Percentiles rank a stretch among this genome's conserved stretches.
Conservation (phyloP, 2,329 filamentous ascomycete genomes). For the Tympanopsis confertula region DNA sequence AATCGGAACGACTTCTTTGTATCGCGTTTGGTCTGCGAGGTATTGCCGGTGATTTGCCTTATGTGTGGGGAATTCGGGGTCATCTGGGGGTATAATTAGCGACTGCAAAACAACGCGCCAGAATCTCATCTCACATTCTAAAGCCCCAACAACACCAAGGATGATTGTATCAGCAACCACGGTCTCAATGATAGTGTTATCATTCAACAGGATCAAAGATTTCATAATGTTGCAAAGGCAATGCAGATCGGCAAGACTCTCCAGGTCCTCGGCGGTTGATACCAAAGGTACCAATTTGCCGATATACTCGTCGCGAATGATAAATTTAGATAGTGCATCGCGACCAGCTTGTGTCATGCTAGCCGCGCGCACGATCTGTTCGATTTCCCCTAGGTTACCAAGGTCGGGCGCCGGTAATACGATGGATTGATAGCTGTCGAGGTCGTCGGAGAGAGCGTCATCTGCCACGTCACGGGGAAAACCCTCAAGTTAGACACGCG, state of each 20-base stretch:
- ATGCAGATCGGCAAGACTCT: constrained; percentile 56
- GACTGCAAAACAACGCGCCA: background rate
- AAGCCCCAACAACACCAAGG: constrained; percentile 59
- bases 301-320: constrained; percentile 58
- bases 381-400: constrained; percentile 54
- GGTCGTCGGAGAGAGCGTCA: constrained; percentile 57
- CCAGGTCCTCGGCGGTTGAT: constrained; percentile 56
- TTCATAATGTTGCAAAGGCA: constrained; percentile 69
- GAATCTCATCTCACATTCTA: constrained; percentile 35
- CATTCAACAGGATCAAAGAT: constrained; percentile 61
- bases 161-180: constrained; percentile 59
- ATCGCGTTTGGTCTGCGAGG: constrained; percentile 56
- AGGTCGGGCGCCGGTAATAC: constrained; percentile 52
- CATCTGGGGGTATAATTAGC: constrained; percentile 32
- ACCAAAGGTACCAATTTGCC: constrained; percentile 57
- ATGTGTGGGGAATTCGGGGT: constrained; percentile 65
- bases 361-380: constrained; percentile 50
- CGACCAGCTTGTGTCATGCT: constrained; percentile 48
- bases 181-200: constrained; percentile 61
- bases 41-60: constrained; percentile 67
- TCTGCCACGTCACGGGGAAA: constrained; percentile 24
- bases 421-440: constrained; percentile 43
- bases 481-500: background rate
- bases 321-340: constrained; percentile 57
- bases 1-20: constrained; percentile 67